phyloP scores from a whole-genome alignment of 106 monocot genomes.

The Cymbidium sinense region DNA sequence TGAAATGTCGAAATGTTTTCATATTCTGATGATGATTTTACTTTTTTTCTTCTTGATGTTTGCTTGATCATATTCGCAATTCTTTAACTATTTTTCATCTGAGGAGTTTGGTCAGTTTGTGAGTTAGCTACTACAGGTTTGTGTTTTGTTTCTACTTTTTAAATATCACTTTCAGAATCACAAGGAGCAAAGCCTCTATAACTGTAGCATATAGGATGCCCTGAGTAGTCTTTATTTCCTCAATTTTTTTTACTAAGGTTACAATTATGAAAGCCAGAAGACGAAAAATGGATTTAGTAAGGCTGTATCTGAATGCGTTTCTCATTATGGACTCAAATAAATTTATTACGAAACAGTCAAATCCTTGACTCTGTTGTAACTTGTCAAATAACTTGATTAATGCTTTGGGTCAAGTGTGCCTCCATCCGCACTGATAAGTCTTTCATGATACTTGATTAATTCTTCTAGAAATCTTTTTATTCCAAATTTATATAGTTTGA shows the following conservation, averaged over 20 bases:
- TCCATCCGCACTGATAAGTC: neutral
- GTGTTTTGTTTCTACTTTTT: too few relatives aligned
- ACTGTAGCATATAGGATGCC: too few relatives aligned
- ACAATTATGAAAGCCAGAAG: too few relatives aligned
- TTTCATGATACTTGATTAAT: neutral
- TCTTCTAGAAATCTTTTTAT: neutral
- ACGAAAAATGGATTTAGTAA: neutral
- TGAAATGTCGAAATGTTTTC: neutral
- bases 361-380: neutral
- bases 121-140: too few relatives aligned
- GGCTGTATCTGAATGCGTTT: slow-evolving; percentile 1
- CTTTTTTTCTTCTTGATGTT: neutral
- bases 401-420: neutral
- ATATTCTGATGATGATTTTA: too few relatives aligned
- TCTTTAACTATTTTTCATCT: neutral
- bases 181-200: too few relatives aligned
- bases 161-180: too few relatives aligned
- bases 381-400: neutral
- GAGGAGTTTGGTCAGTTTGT: neutral
- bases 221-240: too few relatives aligned
- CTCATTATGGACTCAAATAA: neutral
- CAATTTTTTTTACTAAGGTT: too few relatives aligned
- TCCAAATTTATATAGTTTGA: neutral
- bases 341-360: neutral
- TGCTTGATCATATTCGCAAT: neutral